phyloP scores from a whole-genome alignment of 1,284 basidiomycete genomes.

The Ganoderma resinaceum region DNA sequence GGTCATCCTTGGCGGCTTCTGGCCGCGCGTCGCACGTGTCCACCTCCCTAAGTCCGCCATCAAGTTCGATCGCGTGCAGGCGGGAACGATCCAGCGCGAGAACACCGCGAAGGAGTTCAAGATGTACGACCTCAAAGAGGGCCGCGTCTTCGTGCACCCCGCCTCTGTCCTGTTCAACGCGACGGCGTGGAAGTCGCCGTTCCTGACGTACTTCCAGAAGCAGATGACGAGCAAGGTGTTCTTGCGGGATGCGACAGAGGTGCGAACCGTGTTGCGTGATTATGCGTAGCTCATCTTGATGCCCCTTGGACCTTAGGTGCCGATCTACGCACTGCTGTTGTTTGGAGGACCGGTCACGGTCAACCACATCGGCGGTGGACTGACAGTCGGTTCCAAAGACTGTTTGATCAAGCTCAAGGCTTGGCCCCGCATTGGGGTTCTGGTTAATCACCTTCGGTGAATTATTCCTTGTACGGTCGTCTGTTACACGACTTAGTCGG shows the following conservation, averaged over 20 bases:
- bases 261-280: slow-evolving; percentile 41
- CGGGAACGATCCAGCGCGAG: slow-evolving; percentile 83
- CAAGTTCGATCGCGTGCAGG: slow-evolving; percentile 84
- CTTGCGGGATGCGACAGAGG: slow-evolving; percentile 89
- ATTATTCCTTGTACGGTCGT: slow-evolving; percentile 29
- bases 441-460: slow-evolving; percentile 89
- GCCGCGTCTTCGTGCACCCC: slow-evolving; percentile 85
- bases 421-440: slow-evolving; percentile 87
- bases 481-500: slow-evolving; percentile 15
- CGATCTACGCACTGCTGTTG: slow-evolving; percentile 83
- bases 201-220: slow-evolving; percentile 86
- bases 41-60: slow-evolving; percentile 76
- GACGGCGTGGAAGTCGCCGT: slow-evolving; percentile 78
- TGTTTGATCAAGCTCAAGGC: slow-evolving; percentile 74
- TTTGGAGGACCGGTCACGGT: slow-evolving; percentile 86
- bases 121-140: slow-evolving; percentile 69
- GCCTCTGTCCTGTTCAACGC: slow-evolving; percentile 83
- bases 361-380: slow-evolving; percentile 80
- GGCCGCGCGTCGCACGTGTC: slow-evolving; percentile 81
- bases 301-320: slow-evolving; percentile 58
- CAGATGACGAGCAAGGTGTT: slow-evolving; percentile 88
- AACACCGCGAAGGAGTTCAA: slow-evolving; percentile 85
- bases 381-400: slow-evolving; percentile 67
- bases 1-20: slow-evolving; percentile 84
- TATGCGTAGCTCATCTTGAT: neutral